A percentile compares a stretch with the other conserved stretches of the same genome.
Evolutionary conservation across 176 grass and related monocot genomes (phyloP).

Genomic region (Zoysia pacifica): DNA sequence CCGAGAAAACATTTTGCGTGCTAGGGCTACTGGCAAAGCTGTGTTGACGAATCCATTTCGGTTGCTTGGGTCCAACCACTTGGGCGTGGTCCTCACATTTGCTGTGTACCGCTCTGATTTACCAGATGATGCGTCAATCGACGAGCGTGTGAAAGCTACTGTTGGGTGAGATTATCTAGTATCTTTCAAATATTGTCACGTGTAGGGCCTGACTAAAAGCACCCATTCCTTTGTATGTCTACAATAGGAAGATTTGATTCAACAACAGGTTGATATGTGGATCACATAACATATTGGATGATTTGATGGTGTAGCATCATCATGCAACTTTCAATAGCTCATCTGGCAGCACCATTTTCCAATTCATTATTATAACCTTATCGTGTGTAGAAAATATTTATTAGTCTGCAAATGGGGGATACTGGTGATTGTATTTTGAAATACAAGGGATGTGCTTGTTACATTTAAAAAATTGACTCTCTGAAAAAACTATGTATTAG

Average conservation of each 20-base stretch:
- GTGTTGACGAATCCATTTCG: slow-evolving; percentile 91
- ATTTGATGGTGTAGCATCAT: slow-evolving; percentile 3
- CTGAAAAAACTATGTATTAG: background rate
- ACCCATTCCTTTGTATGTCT: slow-evolving; percentile 4
- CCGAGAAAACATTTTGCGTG: slow-evolving; percentile 82
- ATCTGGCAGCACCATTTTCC: background rate
- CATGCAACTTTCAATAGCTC: background rate
- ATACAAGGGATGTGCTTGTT: background rate
- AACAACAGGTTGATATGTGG: background rate
- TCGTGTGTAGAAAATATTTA: background rate
- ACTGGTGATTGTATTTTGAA: background rate
- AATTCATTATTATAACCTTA: background rate
- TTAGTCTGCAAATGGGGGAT: background rate
- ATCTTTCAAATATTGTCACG: slow-evolving; percentile 1
- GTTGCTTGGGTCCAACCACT: slow-evolving; percentile 85
- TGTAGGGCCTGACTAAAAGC: background rate
- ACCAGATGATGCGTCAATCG: slow-evolving; percentile 65
- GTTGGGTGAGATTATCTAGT: slow-evolving; percentile 61
- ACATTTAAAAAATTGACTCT: no score
- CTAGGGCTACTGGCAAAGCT: slow-evolving; percentile 84
- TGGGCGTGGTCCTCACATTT: slow-evolving; percentile 97
- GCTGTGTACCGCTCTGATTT: slow-evolving; percentile 77
- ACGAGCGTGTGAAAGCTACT: slow-evolving; percentile 82
- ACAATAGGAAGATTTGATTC: background rate
- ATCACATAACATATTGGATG: background rate